Evolutionary conservation across 2,329 filamentous ascomycete species (phyloP).

Genomic region (Lasiodiplodia hormozganensis): DNA sequence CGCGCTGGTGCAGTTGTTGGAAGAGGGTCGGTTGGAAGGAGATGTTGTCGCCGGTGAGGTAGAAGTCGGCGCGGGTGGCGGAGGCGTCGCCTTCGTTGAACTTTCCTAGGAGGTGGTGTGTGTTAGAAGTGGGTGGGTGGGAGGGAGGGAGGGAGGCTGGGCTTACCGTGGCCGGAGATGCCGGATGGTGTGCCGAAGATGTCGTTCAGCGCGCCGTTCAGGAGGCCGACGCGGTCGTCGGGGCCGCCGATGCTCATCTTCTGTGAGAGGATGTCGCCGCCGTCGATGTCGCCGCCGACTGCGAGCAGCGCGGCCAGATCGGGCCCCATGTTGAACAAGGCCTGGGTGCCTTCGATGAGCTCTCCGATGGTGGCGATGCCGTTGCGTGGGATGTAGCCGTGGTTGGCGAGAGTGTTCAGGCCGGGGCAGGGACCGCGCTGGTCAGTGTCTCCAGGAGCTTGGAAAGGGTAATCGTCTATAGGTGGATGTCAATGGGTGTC

Average conservation of each 20-base stretch:
- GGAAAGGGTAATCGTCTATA: slow-evolving; percentile 38
- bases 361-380: slow-evolving; percentile 47
- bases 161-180: slow-evolving; percentile 32
- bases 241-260: slow-evolving; percentile 36
- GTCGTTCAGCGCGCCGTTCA: slow-evolving; percentile 30
- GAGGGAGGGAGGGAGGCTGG: background rate
- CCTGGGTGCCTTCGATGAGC: slow-evolving; percentile 41
- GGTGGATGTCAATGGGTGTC: no score
- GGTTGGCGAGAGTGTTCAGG: slow-evolving; percentile 51
- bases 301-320: slow-evolving; percentile 42
- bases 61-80: slow-evolving; percentile 33
- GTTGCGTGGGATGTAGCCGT: slow-evolving; percentile 49
- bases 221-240: slow-evolving; percentile 33
- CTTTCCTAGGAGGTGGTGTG: slow-evolving; percentile 23
- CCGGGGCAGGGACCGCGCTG: slow-evolving; percentile 48
- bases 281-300: slow-evolving; percentile 33
- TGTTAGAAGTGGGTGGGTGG: background rate
- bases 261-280: slow-evolving; percentile 29
- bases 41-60: slow-evolving; percentile 28
- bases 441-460: slow-evolving; percentile 37
- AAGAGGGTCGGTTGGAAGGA: slow-evolving; percentile 16
- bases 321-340: slow-evolving; percentile 48
- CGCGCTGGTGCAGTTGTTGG: slow-evolving; percentile 36
- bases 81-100: slow-evolving; percentile 35
- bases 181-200: slow-evolving; percentile 33